Percentiles rank a stretch among this genome's conserved stretches.
Evolutionary conservation across 495 filamentous ascomycete species (phyloP).

Genomic region (Aspergillus baeticus): DNA sequence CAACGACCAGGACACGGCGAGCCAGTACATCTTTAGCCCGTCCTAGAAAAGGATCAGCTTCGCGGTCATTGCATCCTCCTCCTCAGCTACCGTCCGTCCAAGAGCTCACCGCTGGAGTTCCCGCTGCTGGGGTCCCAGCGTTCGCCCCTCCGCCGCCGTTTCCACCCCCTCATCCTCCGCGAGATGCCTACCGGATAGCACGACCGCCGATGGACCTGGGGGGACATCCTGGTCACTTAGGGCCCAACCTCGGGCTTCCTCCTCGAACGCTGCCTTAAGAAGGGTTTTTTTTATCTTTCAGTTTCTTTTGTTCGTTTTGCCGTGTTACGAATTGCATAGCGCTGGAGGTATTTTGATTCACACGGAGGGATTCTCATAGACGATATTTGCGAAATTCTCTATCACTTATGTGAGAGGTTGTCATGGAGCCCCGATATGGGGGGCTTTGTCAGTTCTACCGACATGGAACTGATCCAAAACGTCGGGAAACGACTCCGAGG

Average conservation of each 20-base stretch:
- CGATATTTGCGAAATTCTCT: conserved; percentile 20
- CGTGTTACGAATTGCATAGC: conserved; percentile 49
- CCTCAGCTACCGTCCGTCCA: conserved; percentile 46
- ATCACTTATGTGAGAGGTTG: conserved; percentile 10
- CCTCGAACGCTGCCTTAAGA: conserved; percentile 40
- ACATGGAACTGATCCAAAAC: not conserved
- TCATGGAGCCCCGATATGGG: conserved; percentile 8
- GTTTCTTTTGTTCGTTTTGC: conserved; percentile 24
- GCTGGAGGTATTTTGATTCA: conserved; percentile 43
- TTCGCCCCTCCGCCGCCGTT: conserved; percentile 39
- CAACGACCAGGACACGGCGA: conserved; percentile 43
- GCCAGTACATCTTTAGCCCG: conserved; percentile 46
- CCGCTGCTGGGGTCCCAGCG: conserved; percentile 31
- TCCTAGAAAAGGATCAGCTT: conserved; percentile 41
- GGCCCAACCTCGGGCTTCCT: conserved; percentile 36
- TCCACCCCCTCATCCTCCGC: conserved; percentile 30
- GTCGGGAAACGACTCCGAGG: conserved; percentile 27
- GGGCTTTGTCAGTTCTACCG: conserved; percentile 11
- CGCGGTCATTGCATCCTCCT: conserved; percentile 35
- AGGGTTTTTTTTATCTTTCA: conserved; percentile 20
- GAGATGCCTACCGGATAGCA: conserved; percentile 40
- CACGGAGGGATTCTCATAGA: conserved; percentile 33
- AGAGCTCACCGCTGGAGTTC: conserved; percentile 41
- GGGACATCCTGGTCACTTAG: conserved; percentile 30
- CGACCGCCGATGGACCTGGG: conserved; percentile 32